These are phyloP conservation scores for Hypoxylon fuscum DNA, from an alignment of 495 filamentous ascomycete genomes.

Conservation along the genomic window DNA sequence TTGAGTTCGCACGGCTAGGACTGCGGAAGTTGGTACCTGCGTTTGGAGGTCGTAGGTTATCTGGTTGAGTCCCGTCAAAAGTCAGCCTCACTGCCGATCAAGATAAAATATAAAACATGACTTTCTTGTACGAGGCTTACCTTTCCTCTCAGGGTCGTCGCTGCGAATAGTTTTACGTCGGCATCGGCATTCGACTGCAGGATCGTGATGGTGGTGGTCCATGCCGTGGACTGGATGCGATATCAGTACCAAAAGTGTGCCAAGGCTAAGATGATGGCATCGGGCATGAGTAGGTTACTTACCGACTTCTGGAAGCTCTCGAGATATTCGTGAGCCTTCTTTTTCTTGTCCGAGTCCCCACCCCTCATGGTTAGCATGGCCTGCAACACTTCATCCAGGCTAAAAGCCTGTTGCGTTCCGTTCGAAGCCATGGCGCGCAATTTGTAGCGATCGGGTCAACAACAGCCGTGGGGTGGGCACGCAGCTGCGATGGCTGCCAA, in stretches of 20 bases:
- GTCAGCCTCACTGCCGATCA: constrained; percentile 35
- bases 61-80: constrained; percentile 36
- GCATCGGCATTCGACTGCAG: constrained; percentile 78
- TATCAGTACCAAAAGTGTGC: constrained; percentile 21
- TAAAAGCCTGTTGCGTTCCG: constrained; percentile 72
- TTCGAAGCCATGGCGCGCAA: constrained; percentile 72
- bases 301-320: constrained; percentile 99
- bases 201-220: constrained; percentile 85
- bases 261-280: background rate
- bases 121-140: constrained; percentile 59
- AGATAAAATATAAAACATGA: too few relatives aligned
- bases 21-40: constrained; percentile 80
- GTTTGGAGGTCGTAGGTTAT: constrained; percentile 60
- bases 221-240: constrained; percentile 74
- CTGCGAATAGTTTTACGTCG: constrained; percentile 93
- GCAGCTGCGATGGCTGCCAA: constrained; percentile 25
- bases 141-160: constrained; percentile 97
- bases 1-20: constrained; percentile 80
- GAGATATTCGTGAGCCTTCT: constrained; percentile 87
- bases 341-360: constrained; percentile 82
- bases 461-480: constrained; percentile 45
- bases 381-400: constrained; percentile 74
- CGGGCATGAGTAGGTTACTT: constrained; percentile 50
- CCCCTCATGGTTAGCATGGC: constrained; percentile 93
- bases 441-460: constrained; percentile 30